Evolutionary conservation across 306 rosid species (phyloP).

Genomic region (Ziziphus jujuba): DNA sequence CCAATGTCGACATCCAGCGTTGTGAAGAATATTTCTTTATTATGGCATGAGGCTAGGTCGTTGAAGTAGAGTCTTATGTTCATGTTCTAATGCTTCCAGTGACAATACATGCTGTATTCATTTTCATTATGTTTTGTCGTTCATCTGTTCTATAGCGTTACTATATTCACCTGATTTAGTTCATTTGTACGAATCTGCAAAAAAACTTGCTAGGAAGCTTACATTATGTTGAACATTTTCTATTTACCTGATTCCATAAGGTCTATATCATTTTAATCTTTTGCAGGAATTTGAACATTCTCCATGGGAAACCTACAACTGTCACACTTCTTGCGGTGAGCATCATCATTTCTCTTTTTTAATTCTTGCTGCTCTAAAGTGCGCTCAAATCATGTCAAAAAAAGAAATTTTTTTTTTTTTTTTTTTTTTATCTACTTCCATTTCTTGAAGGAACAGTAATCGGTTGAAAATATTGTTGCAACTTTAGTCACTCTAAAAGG

Average conservation of each 20-base stretch:
- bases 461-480: slow-evolving; percentile 14
- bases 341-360: slow-evolving; percentile 15
- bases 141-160: not conserved
- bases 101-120: not conserved
- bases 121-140: not conserved
- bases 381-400: not conserved
- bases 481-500: not conserved
- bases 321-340: slow-evolving; percentile 67
- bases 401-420: too few species aligned
- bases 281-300: slow-evolving; percentile 77
- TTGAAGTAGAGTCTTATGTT: slow-evolving; percentile 1
- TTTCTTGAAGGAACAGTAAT: not conserved
- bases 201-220: not conserved
- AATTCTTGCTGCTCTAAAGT: not conserved
- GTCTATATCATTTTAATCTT: slow-evolving; percentile 22
- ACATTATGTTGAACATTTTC: not conserved
- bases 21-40: not conserved
- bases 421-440: not conserved
- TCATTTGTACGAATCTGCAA: not conserved
- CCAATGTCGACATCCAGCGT: slow-evolving; percentile 1
- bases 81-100: not conserved
- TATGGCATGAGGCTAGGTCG: slow-evolving; percentile 2
- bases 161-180: slow-evolving; percentile 1
- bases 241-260: slow-evolving; percentile 4
- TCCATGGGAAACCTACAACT: slow-evolving; percentile 55